Evolutionary conservation across 192 early-diverging fungal genomes (phyloP).

Genomic region (Rhizophagus prolifer): DNA sequence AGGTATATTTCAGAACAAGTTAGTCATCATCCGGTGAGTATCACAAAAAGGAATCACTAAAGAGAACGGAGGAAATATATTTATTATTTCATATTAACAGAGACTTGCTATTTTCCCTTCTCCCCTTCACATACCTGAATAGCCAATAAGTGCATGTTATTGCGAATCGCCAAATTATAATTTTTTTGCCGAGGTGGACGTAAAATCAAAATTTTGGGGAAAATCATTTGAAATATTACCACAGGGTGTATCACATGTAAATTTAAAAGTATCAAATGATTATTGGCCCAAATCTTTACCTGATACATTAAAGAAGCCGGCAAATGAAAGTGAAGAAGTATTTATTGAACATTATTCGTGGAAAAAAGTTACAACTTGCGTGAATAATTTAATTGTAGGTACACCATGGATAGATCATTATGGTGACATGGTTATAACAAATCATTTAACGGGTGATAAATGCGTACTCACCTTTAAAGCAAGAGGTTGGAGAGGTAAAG

Average conservation of each 20-base stretch:
- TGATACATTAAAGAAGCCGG: slow-evolving; percentile 29
- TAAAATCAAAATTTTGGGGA: slow-evolving; percentile 85
- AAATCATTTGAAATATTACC: slow-evolving; percentile 80
- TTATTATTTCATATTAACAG: neutral
- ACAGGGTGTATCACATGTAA: slow-evolving; percentile 78
- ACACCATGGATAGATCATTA: slow-evolving; percentile 83
- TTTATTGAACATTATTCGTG: slow-evolving; percentile 80
- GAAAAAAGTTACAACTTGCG: slow-evolving; percentile 85
- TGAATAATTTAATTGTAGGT: slow-evolving; percentile 85
- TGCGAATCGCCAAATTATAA: slow-evolving; percentile 78
- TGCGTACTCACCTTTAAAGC: slow-evolving; percentile 78
- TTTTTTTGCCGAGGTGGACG: slow-evolving; percentile 85
- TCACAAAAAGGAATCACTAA: neutral
- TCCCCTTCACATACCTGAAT: neutral
- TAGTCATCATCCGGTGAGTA: slow-evolving; percentile 77
- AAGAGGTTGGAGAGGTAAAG: slow-evolving; percentile 70
- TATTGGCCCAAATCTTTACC: slow-evolving; percentile 35
- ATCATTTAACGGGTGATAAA: slow-evolving; percentile 81
- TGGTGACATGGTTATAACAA: slow-evolving; percentile 80
- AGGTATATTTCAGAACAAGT: slow-evolving; percentile 88
- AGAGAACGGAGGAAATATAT: neutral
- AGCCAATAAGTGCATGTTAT: slow-evolving; percentile 85
- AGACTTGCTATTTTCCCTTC: neutral
- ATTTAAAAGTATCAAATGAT: slow-evolving; percentile 65
- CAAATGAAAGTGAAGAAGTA: slow-evolving; percentile 49